Evolutionary conservation across 305 asterid species (phyloP).

Genomic region (Withania somnifera): DNA sequence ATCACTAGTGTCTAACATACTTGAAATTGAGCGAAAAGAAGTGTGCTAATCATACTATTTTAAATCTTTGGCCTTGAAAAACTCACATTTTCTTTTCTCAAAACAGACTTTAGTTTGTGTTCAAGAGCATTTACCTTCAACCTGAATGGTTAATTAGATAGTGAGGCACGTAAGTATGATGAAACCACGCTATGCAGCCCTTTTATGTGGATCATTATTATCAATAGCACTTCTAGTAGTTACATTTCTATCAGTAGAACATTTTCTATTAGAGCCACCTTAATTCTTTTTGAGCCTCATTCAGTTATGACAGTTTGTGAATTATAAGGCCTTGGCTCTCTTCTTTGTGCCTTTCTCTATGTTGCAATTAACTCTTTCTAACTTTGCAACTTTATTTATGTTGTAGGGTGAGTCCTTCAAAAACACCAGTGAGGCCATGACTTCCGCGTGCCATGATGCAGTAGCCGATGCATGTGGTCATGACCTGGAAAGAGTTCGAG

Average conservation of each 20-base stretch:
- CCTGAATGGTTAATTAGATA: background rate
- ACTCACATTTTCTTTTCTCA: background rate
- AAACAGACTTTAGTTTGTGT: background rate
- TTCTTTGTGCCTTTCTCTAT: background rate
- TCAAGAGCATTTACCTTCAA: background rate
- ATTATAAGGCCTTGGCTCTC: background rate
- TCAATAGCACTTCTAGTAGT: background rate
- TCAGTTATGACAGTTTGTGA: too few species aligned
- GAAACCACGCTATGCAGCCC: background rate
- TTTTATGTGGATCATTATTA: background rate
- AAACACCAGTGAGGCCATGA: slow-evolving; percentile 52
- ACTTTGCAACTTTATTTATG: background rate
- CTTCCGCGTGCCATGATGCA: slow-evolving; percentile 23
- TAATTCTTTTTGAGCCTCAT: too few species aligned
- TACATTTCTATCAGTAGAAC: background rate
- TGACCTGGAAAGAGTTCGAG: background rate
- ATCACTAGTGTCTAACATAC: background rate
- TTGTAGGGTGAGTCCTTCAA: slow-evolving; percentile 52
- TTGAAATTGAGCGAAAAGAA: background rate
- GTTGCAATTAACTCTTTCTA: background rate
- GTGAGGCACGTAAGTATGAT: background rate
- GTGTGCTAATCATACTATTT: background rate
- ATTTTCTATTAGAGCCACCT: too few species aligned
- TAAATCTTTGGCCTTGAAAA: background rate
- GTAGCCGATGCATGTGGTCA: background rate